Percentiles rank a stretch among this genome's conserved stretches.
Conservation (phyloP, 176 grass and related monocot species). For the Ananas comosus region DNA sequence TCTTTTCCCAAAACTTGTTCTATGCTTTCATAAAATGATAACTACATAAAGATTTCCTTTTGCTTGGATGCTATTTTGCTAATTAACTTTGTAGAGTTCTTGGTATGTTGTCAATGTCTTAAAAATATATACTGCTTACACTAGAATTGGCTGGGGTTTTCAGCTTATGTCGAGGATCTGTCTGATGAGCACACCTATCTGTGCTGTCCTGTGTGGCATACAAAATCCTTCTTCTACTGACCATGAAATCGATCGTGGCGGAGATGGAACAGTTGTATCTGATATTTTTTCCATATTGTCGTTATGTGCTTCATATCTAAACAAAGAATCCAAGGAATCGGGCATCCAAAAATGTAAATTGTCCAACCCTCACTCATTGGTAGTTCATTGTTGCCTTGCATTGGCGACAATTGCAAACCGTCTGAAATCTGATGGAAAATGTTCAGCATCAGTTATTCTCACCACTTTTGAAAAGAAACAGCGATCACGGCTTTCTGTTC, state of each 20-base stretch:
- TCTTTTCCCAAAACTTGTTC: constrained; percentile 1
- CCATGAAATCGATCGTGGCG: constrained; percentile 46
- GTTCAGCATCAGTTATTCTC: constrained; percentile 51
- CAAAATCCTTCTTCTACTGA: constrained; percentile 35
- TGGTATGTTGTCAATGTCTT: background rate
- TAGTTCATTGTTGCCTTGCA: constrained; percentile 65
- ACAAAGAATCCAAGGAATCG: constrained; percentile 66
- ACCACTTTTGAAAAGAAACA: constrained; percentile 56
- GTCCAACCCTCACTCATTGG: constrained; percentile 67
- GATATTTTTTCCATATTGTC: constrained; percentile 71
- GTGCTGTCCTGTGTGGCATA: constrained; percentile 42
- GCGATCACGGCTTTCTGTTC: constrained; percentile 53
- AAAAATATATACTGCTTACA: background rate
- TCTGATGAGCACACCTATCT: constrained; percentile 45
- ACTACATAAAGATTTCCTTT: too few species aligned
- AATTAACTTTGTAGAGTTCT: background rate
- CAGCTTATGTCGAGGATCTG: constrained; percentile 91
- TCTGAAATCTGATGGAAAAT: constrained; percentile 40
- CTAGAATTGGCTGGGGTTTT: constrained; percentile 12
- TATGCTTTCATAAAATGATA: too few species aligned
- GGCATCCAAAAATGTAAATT: constrained; percentile 68
- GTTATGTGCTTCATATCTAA: constrained; percentile 72
- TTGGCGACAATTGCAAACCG: constrained; percentile 50
- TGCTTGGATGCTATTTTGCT: too few species aligned
- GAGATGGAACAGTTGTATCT: constrained; percentile 76